Evolutionary conservation across 495 filamentous ascomycete species (phyloP), one percentile per base, ranked within the genome.

Genomic region (Penicillium daleae): DNA sequence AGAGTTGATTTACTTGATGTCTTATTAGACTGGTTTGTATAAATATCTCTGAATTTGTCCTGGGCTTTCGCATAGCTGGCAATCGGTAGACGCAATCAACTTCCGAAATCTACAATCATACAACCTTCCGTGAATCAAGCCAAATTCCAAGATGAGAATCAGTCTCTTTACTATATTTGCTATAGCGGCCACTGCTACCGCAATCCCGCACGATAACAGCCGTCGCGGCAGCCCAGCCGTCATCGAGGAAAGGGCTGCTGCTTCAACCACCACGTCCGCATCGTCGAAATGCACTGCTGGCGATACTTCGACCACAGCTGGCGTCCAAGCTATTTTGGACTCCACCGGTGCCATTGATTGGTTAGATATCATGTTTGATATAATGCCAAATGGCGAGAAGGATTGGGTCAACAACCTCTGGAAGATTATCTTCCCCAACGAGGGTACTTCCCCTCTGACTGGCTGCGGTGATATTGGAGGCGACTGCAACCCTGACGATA

Each of bases 381-480:
- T 8, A 4, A 37, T 56, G 32, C 33, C 53, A 24, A 27, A 40
- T 26, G 53, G 53, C 6, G 53, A 56, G 17, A 56, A 21, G 15
- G 53, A 56, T 15, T 56, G 53, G 53, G 53, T 56, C 29, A 56
- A 56, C 35, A 37, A 56, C 22, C 12, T 56, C 15, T 42, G 53
- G 53, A 40, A 37, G 15, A 42, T 19, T 2, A 32, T 37, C 32
- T 56, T 56, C 22, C 53, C 53, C 15, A 56, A 42, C 22, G 53
- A 56, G 6, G 53, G 35, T 13, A 35, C 53, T 6, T 56, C 53
- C 13, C 53, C 53, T 40, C 53, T 56, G 10, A 40, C 32, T 26
- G 53, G 53, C 19, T 56, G 53, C 21, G 53, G 53, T 42, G 35
- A 56, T 19, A 56, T 56, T 27, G 53, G 53, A 10, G 33, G 53